Percentiles rank a stretch among this genome's conserved stretches.
phyloP scores from a whole-genome alignment of 345 rosid species.

The Angophora floribunda region DNA sequence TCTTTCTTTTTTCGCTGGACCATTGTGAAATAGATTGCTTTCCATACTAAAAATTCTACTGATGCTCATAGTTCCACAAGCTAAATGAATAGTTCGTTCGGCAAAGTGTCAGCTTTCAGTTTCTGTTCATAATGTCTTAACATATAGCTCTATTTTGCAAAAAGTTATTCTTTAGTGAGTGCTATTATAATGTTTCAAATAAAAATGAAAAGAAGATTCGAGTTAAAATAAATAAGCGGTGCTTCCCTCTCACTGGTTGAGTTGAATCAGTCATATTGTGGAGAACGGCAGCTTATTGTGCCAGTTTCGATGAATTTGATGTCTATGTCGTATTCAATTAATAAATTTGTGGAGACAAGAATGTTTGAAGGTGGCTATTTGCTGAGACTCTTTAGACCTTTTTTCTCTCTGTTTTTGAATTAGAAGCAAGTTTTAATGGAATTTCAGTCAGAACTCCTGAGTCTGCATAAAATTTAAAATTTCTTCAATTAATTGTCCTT shows the following conservation, averaged over 20 bases:
- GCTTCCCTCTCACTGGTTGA: not conserved
- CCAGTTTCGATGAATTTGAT: not conserved
- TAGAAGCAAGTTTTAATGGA: not conserved
- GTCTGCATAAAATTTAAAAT: not conserved
- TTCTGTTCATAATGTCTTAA: not conserved
- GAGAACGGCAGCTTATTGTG: not conserved
- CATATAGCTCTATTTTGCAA: not conserved
- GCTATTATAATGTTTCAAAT: not conserved
- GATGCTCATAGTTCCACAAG: not conserved
- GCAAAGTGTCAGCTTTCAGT: not conserved
- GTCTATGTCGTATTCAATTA: not conserved
- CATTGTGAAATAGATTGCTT: not conserved
- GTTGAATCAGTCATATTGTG: not conserved
- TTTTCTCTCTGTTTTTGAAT: not conserved
- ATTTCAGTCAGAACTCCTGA: not conserved
- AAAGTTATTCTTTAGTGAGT: not conserved
- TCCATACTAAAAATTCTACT: not conserved
- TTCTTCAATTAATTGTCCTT: not conserved
- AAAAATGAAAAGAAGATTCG: not conserved
- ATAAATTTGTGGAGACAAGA: not conserved
- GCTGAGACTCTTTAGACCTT: not conserved
- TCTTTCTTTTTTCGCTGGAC: not conserved
- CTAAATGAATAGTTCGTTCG: not conserved
- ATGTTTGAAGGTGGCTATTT: not conserved
- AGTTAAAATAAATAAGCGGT: not conserved